Conservation (phyloP, 306 rosid species). For the Ochetophila trinervis region DNA sequence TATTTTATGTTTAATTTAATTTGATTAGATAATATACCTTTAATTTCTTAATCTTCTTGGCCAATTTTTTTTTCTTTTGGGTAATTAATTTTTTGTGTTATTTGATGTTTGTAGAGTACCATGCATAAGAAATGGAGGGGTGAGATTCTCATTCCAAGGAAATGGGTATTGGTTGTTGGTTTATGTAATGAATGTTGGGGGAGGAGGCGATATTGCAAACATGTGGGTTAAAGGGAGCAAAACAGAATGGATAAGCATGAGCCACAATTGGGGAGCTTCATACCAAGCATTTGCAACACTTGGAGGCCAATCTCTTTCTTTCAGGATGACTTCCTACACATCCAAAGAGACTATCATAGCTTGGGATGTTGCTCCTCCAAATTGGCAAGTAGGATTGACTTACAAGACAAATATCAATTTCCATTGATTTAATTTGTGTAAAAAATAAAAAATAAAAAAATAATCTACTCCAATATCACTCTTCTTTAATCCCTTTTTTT, state of each 20-base stretch:
- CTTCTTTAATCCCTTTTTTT: too few relatives aligned
- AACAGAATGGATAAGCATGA: constrained; percentile 80
- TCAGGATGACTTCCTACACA: constrained; percentile 67
- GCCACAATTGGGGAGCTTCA: constrained; percentile 97
- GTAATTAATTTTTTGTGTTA: too few relatives aligned
- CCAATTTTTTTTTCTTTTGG: neutral
- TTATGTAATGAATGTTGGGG: constrained; percentile 90
- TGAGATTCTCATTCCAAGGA: constrained; percentile 73
- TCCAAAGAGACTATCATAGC: constrained; percentile 52
- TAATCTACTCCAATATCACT: too few relatives aligned
- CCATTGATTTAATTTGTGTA: constrained; percentile 28
- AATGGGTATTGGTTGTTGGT: constrained; percentile 92
- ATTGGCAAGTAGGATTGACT: constrained; percentile 61
- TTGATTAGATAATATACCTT: too few relatives aligned
- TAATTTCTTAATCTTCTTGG: too few relatives aligned
- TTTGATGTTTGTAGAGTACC: constrained; percentile 50
- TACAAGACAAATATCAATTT: constrained; percentile 56
- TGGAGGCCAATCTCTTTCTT: constrained; percentile 74
- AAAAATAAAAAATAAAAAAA: too few relatives aligned
- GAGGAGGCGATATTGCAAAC: constrained; percentile 71
- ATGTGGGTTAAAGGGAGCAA: constrained; percentile 83
- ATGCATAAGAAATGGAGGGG: constrained; percentile 57
- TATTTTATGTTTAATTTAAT: too few relatives aligned
- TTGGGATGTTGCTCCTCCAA: constrained; percentile 70
- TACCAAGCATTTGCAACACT: constrained; percentile 82